Evolutionary conservation across 306 rosid species (phyloP).

Genomic region (Dalbergia cultrata): DNA sequence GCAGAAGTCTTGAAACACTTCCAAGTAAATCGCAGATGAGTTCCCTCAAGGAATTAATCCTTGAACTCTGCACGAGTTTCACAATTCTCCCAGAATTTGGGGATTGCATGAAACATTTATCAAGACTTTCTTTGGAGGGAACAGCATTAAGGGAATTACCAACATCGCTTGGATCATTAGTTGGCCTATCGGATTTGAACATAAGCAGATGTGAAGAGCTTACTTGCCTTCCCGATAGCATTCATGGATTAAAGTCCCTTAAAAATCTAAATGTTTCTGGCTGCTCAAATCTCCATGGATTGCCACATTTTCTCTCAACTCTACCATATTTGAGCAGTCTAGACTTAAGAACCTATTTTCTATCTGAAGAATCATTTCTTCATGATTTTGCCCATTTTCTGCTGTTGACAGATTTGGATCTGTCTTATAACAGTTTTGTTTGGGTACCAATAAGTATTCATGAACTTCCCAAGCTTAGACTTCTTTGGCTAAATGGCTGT

Average conservation of each 20-base stretch:
- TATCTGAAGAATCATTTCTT: not conserved
- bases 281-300: not conserved
- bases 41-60: constrained; percentile 7
- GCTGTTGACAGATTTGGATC: not conserved
- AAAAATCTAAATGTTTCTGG: not conserved
- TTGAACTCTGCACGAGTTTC: constrained; percentile 13
- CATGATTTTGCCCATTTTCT: not conserved
- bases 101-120: constrained; percentile 10
- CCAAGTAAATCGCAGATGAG: constrained; percentile 40
- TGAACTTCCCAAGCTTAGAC: not conserved
- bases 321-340: not conserved
- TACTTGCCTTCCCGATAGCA: constrained; percentile 22
- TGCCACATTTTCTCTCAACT: not conserved
- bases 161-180: not conserved
- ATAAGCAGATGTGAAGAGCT: constrained; percentile 7
- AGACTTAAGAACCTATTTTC: no score
- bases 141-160: constrained; percentile 17
- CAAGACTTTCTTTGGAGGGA: constrained; percentile 6
- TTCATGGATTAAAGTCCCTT: constrained; percentile 39
- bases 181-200: not conserved
- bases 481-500: not conserved
- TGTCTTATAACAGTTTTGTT: constrained; percentile 17
- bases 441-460: not conserved
- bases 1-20: constrained; percentile 36
- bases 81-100: constrained; percentile 37